Conservation (phyloP, 306 rosid species). For the barrel medic (Medicago truncatula) region DNA sequence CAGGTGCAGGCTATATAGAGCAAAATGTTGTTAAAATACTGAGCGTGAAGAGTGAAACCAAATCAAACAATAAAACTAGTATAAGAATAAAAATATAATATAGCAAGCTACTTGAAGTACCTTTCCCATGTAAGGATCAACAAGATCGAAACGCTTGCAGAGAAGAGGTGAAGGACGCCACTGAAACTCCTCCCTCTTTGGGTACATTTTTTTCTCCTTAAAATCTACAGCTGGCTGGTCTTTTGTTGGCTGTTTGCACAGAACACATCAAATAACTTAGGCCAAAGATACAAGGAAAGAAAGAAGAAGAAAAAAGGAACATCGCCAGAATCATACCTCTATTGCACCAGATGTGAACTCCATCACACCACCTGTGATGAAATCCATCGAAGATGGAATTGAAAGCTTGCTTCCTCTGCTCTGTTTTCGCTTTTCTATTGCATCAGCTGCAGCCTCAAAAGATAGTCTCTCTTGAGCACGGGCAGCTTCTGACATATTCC, state of each 20-base stretch:
- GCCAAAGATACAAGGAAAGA: conserved; percentile 35
- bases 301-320: conserved; percentile 33
- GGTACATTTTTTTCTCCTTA: conserved; percentile 58
- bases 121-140: conserved; percentile 98
- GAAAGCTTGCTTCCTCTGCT: conserved; percentile 64
- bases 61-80: conserved; percentile 24
- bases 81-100: conserved; percentile 17
- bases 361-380: conserved; percentile 70
- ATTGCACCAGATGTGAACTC: conserved; percentile 81
- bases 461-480: conserved; percentile 95
- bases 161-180: conserved; percentile 94
- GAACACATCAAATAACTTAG: conserved; percentile 43
- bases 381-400: conserved; percentile 57
- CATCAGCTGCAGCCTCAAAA: conserved; percentile 96
- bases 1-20: conserved; percentile 83
- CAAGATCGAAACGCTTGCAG: conserved; percentile 98
- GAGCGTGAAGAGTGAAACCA: conserved; percentile 27
- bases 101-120: conserved; percentile 48
- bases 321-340: conserved; percentile 64
- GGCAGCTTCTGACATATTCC: conserved; percentile 87
- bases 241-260: conserved; percentile 65
- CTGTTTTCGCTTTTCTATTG: conserved; percentile 72
- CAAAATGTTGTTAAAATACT: conserved; percentile 31
- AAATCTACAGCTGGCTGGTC: conserved; percentile 61
- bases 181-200: conserved; percentile 85